phyloP scores from a whole-genome alignment of 306 rosid species.

The Boehmeria nivea region DNA sequence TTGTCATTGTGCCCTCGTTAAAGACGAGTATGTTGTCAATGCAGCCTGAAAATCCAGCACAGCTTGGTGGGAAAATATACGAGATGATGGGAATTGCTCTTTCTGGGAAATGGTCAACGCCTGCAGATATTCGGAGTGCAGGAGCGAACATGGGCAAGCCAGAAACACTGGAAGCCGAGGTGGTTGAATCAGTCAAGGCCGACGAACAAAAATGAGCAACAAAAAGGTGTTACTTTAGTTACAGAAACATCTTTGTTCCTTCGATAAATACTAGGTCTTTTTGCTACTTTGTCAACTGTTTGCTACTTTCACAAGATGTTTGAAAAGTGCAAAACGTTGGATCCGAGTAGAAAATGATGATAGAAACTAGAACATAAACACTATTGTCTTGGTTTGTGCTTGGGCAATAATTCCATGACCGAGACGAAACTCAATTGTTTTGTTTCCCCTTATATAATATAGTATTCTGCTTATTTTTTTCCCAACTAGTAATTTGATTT shows the following conservation, averaged over 20 bases:
- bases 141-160: constrained; percentile 21
- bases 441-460: too few species aligned
- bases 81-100: constrained; percentile 95
- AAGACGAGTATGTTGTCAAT: constrained; percentile 7
- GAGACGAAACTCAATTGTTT: too few species aligned
- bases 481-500: too few species aligned
- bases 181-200: constrained; percentile 55
- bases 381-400: background rate
- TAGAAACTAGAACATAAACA: too few species aligned
- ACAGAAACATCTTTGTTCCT: background rate
- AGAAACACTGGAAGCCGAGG: constrained; percentile 36
- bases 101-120: constrained; percentile 56
- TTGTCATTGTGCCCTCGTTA: background rate
- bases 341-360: too few species aligned
- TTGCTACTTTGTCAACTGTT: background rate
- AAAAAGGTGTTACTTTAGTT: too few species aligned
- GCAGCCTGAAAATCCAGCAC: constrained; percentile 99
- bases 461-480: too few species aligned
- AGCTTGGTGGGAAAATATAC: constrained; percentile 87
- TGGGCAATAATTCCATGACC: too few species aligned
- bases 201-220: constrained; percentile 58
- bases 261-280: too few species aligned
- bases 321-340: too few species aligned
- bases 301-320: too few species aligned
- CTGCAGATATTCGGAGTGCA: constrained; percentile 29